Base-by-base conservation (phyloP, 1,139 yeast genomes). In the Citeromyces hawaiiensis region DNA sequence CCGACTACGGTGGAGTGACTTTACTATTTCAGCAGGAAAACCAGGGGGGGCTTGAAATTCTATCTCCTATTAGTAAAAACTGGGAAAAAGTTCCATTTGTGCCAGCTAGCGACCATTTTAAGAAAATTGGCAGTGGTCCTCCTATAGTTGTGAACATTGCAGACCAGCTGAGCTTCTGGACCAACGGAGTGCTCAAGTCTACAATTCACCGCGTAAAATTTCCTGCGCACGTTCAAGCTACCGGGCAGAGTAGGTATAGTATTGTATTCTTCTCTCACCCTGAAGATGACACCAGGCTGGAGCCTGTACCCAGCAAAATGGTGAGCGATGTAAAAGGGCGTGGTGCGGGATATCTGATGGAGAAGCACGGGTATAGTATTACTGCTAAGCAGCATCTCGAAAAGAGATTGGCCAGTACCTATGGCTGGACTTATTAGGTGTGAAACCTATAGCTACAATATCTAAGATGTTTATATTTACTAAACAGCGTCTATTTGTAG, bases 191-290 rank as follows among this genome's bases (percentile, higher is more conserved):
- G 36, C 56, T 72, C 42, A 69, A 66, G 45, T 68, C 75, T 4
- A 72, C 79, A 1, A 60, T 72, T 21, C 79, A 72, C 48, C 54
- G 79, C 46, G 88, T 72, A 45, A 72, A 67, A 53, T 82, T 71
- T 58, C 85, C 81, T 2, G 65, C 62, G 23, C 63, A 63, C 42
- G 70, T 66, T 27, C 78, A 68, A 53, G 72, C 60, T 46, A 60
- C 64, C 8, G 82, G 81, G 14, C 72, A 70, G 42, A 86, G 80
- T 47, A 68, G 95, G 45, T 83, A 83, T 56, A 78, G 91, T 0
- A 79, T 83, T 48, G 95, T 81, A 2, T 80, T 78, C 51, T 85
- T 85, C 63, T 72, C 82, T 43, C 94, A 85, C 51, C 94, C 94
- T 2, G 77, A 76, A 44, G 75, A 81, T 46, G 72, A 68, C 15